Evolutionary conservation across 2,329 filamentous ascomycete species (phyloP), one percentile per base, ranked within the genome.

Genomic region (Ceratocystiopsis brevicomis): DNA sequence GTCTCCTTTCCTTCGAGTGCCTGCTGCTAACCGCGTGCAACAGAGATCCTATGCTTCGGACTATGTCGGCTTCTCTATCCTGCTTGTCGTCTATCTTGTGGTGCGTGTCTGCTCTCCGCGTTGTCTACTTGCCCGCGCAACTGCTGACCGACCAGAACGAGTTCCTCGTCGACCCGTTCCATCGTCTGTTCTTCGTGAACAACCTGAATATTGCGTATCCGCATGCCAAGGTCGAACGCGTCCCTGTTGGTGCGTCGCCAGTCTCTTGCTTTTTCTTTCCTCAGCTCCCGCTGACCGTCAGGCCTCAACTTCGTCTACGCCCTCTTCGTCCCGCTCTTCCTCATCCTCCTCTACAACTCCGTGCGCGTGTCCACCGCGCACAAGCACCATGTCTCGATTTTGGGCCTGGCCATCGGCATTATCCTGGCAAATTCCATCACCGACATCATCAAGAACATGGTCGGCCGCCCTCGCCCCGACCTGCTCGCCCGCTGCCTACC

Each of bases 121-220:
- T 11, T 9, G 25, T 8, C 25, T 8, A 2, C 8, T 4, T 30
- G 25, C 25, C 25, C 25, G 25, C 25, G 25, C 25, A 30, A 2
- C 25, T 30, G 25, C 25, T 30, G 25, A 30, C 25, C 6, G 25
- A 8, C 50, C 10, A 83, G 71, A 67, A 84, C 38, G 68, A 76
- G 59, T 64, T 81, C 53, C 67, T 81, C 50, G 70, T 83, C 52
- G 77, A 79, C 47, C 90, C 90, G 0, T 96, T 96, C 58, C 86
- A 96, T 59, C 85, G 84, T 61, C 81, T 95, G 75, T 96, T 98
- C 63, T 81, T 76, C 50, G 72, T 96, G 48, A 81, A 86, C 57
- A 85, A 96, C 57, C 70, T 82, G 19, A 67, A 76, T 41, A 85
- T 96, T 47, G 78, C 84, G 50, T 95, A 81, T 55, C 90, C 90